Base-by-base conservation (phyloP, 2,329 filamentous ascomycete genomes). In the Aspergillus ochraceus region DNA sequence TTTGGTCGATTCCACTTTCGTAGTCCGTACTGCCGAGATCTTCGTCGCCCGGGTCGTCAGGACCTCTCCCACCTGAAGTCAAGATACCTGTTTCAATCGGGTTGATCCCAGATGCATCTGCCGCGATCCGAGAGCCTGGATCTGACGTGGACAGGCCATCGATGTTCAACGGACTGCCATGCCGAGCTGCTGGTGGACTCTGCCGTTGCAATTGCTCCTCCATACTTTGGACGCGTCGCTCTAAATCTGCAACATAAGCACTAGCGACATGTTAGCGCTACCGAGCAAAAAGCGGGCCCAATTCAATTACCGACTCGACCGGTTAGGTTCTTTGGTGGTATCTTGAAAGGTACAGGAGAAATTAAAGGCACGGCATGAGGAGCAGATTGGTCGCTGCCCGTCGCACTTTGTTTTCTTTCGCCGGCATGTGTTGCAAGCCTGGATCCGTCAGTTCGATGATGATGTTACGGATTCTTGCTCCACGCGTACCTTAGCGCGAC, bases 371-470 rank as follows among this genome's bases (percentile, higher is more conserved):
- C 36, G 57, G 36, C 55, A 63, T 24, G 55, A 55, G 6, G 61
- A 58, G 17, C 58, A 63, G 14, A 52, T 46, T 11, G 58, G 61
- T 6, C 61, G 55, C 20, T 54, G 58, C 6, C 61, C 58, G 30
- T 63, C 55, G 20, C 58, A 63, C 45, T 58, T 63, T 4, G 52
- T 52, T 46, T 63, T 61, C 32, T 63, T 63, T 20, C 55, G 47
- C 24, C 61, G 52, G 19, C 61, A 63, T 8, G 53, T 60, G 36
- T 55, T 61, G 22, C 61, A 61, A 3, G 61, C 61, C 61, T 63
- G 19, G 5, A 2, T 6, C 17, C 8, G 6, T 42, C 17, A 42
- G 36, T 6, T 5, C 14, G 14, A 6, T 42, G 14, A 6, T 42
- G 14, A n/a, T 42, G 36, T 5, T 14, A 42, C 5, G 14, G 11